A percentile compares a stretch with the other conserved stretches of the same genome.
phyloP scores from a whole-genome alignment of 106 monocot genomes.

The Acorus calamus region DNA sequence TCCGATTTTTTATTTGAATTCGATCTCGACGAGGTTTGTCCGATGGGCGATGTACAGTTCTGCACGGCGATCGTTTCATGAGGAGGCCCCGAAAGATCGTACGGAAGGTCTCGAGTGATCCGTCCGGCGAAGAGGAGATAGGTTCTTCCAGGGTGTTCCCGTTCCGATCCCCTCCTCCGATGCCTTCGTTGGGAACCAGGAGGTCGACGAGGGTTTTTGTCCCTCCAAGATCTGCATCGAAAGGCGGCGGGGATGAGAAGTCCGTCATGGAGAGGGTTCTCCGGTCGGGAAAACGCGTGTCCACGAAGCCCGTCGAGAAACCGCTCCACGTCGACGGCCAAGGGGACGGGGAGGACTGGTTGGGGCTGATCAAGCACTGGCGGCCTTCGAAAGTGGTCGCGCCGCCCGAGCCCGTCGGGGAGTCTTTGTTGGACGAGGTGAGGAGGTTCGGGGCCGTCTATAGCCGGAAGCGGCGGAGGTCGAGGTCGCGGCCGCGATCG shows the following conservation, averaged over 20 bases:
- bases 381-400: too few relatives aligned
- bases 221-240: constrained; percentile 4
- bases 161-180: constrained; percentile 21
- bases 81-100: too few relatives aligned
- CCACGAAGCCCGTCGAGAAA: constrained; percentile 9
- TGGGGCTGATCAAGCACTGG: constrained; percentile 1
- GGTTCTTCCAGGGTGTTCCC: constrained; percentile 25
- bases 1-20: too few relatives aligned
- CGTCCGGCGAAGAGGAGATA: too few relatives aligned
- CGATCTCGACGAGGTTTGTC: too few relatives aligned
- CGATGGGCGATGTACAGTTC: too few relatives aligned
- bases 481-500: not conserved
- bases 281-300: constrained; percentile 35
- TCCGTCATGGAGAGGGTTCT: constrained; percentile 12
- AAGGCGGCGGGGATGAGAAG: not conserved
- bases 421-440: not conserved
- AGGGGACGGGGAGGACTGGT: constrained; percentile 11
- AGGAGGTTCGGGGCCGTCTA: constrained; percentile 50
- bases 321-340: constrained; percentile 1
- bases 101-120: too few relatives aligned
- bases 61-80: too few relatives aligned
- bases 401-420: too few relatives aligned
- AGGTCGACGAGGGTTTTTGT: constrained; percentile 69
- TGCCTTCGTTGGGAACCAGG: constrained; percentile 67
- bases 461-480: constrained; percentile 49